phyloP scores from a whole-genome alignment of 768 basidiomycete genomes.

The Lactarius quietus region DNA sequence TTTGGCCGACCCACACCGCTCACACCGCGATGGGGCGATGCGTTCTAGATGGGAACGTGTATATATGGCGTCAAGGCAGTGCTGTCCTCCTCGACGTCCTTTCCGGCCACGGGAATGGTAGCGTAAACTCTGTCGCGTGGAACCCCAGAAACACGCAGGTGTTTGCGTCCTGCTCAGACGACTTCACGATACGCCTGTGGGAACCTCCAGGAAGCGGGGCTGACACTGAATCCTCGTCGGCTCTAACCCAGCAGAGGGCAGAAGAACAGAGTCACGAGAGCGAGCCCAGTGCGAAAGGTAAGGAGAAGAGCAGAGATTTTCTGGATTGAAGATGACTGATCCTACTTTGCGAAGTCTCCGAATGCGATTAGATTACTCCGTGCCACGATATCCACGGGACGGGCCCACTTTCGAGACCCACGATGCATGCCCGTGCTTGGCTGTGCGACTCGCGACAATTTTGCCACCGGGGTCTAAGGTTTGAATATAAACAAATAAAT shows the following conservation, averaged over 20 bases:
- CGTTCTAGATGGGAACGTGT: constrained; percentile 72
- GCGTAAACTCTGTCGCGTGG: constrained; percentile 96
- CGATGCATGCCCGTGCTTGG: no score
- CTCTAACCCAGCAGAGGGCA: constrained; percentile 2
- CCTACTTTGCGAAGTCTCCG: constrained; percentile 21
- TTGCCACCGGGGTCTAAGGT: no score
- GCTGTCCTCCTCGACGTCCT: constrained; percentile 78
- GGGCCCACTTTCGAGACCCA: no score
- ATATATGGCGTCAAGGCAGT: constrained; percentile 92
- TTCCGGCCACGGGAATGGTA: constrained; percentile 77
- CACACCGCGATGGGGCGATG: constrained; percentile 15
- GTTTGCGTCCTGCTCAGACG: constrained; percentile 97
- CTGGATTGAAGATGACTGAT: constrained; percentile 34
- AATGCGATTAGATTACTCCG: constrained; percentile 6
- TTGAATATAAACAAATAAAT: no score
- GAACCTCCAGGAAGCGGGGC: constrained; percentile 43
- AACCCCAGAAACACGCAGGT: constrained; percentile 84
- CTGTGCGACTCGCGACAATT: no score
- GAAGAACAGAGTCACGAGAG: constrained; percentile 17
- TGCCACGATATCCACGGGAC: no score
- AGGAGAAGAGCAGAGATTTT: constrained; percentile 56
- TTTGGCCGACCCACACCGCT: constrained; percentile 8
- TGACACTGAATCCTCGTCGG: constrained; percentile 19
- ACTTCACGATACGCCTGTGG: constrained; percentile 89
- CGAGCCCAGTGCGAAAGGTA: constrained; percentile 50